Evolutionary conservation across 129 eudicot genomes (phyloP).

Genomic region (Artemisia argyi): DNA sequence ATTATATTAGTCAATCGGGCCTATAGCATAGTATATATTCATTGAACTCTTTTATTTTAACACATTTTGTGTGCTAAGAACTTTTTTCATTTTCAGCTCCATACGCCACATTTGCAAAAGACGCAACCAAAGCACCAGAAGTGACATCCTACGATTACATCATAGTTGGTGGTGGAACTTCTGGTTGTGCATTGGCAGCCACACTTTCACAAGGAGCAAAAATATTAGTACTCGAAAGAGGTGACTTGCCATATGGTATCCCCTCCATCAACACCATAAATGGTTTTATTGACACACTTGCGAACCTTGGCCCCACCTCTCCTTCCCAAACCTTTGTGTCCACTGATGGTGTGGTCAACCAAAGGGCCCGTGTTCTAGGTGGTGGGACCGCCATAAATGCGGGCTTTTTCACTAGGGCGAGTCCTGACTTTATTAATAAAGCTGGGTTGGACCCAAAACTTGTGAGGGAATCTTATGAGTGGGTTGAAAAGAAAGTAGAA

Average conservation of each 20-base stretch:
- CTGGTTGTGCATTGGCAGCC: conserved; percentile 84
- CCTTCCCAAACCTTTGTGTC: conserved; percentile 71
- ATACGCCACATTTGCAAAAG: conserved; percentile 59
- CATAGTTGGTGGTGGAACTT: conserved; percentile 85
- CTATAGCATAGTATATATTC: too few species aligned
- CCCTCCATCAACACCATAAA: conserved; percentile 42
- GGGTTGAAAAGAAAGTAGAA: conserved; percentile 77
- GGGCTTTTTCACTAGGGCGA: conserved; percentile 74
- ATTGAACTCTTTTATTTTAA: background rate
- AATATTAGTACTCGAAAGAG: conserved; percentile 74
- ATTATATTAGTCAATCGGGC: too few species aligned
- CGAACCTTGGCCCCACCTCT: conserved; percentile 57
- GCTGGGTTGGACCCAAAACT: conserved; percentile 50
- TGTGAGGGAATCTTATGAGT: conserved; percentile 66
- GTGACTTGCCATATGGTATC: conserved; percentile 63
- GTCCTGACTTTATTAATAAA: conserved; percentile 34
- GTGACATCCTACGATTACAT: conserved; percentile 66
- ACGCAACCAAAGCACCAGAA: conserved; percentile 56
- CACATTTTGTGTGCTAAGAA: background rate
- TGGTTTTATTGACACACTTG: conserved; percentile 47
- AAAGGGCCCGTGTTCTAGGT: conserved; percentile 75
- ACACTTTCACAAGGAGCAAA: conserved; percentile 63
- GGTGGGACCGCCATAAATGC: conserved; percentile 87
- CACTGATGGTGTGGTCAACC: conserved; percentile 82
- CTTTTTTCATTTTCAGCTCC: conserved; percentile 54